Evolutionary conservation across 208 protist species (phyloP).

Genomic region (Borovskyia barvae): DNA sequence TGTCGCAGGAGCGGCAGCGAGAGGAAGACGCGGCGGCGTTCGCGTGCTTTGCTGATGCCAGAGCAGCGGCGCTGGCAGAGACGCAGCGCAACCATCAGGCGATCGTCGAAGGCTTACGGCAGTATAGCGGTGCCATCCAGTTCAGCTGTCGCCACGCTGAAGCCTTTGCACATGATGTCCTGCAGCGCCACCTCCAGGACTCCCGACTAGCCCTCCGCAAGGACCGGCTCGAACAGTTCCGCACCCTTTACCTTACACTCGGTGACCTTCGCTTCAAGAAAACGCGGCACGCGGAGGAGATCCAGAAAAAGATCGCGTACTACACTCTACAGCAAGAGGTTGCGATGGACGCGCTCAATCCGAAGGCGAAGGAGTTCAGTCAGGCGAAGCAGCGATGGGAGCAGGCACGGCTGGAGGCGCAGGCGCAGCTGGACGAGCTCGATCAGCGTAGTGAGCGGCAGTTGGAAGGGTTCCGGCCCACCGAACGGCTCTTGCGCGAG

Average conservation of each 20-base stretch:
- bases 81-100: constrained; percentile 33
- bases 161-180: constrained; percentile 32
- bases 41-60: constrained; percentile 41
- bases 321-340: constrained; percentile 84
- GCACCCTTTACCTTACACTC: constrained; percentile 80
- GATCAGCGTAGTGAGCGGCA: constrained; percentile 46
- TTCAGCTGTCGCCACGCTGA: constrained; percentile 32
- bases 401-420: constrained; percentile 53
- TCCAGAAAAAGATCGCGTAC: constrained; percentile 80
- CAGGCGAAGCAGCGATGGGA: constrained; percentile 74
- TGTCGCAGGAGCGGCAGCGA: constrained; percentile 48
- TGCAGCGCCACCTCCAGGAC: constrained; percentile 30
- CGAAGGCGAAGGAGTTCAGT: constrained; percentile 86
- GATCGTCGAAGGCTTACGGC: constrained; percentile 17
- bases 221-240: constrained; percentile 74
- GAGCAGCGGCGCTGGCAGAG: constrained; percentile 45
- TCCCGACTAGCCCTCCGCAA: constrained; percentile 49
- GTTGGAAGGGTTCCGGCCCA: constrained; percentile 68
- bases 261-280: constrained; percentile 89
- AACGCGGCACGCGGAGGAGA: constrained; percentile 68
- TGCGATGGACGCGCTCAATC: constrained; percentile 85
- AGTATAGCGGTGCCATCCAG: constrained; percentile 33
- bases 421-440: constrained; percentile 51
- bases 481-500: constrained; percentile 58
- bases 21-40: constrained; percentile 56